Evolutionary conservation across 257 asterid species (phyloP), one percentile per base, ranked within the genome.

Genomic region (Penstemon eatonii): DNA sequence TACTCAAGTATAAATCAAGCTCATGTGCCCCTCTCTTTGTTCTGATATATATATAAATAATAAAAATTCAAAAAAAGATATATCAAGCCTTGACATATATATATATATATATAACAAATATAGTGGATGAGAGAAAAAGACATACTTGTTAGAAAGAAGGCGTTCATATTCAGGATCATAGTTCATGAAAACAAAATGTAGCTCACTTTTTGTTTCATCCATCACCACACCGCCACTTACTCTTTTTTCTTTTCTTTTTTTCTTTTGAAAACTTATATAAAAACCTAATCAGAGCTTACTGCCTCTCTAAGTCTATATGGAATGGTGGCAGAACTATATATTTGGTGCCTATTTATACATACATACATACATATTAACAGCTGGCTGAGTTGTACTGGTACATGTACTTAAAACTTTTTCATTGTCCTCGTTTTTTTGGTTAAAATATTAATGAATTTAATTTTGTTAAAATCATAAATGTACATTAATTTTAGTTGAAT

Each of bases 141-240:
- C 68, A 2, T 43, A 84, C 95, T 87, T 85, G 86, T 62, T 80
- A 39, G 94, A 83, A 47, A 84, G 88, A 55, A 91, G 96, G 44
- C 96, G 88, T 47, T 87, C 96, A 60, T 87, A 92, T 65, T 92
- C 89, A 2, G 96, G 85, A 76, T 92, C 97, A 51, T 83, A 90
- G 65, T 87, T 86, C 98, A 92, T 80, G 88, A 92, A 92, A 47
- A 92, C 97, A 36, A 87, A 92, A 67, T 92, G 78, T 8, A 84
- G 73, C 81, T 89, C 92, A 55, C 56, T 65, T 50, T 70, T 67
- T 37, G 64, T 25, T 33, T 52, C 77, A 56, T 70, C 91, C 95
- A 85, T 81, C 54, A 3, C 56, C 63, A 33, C 39, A 43, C 8
- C 11, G 25, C 63, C 11, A 11, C 66, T 13, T 1, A 0, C n/a